Percentiles rank a stretch among this genome's conserved stretches.
These are phyloP conservation scores for Aaosphaeria arxii DNA, from an alignment of 2,329 filamentous ascomycete species.

Conservation along the genomic window DNA sequence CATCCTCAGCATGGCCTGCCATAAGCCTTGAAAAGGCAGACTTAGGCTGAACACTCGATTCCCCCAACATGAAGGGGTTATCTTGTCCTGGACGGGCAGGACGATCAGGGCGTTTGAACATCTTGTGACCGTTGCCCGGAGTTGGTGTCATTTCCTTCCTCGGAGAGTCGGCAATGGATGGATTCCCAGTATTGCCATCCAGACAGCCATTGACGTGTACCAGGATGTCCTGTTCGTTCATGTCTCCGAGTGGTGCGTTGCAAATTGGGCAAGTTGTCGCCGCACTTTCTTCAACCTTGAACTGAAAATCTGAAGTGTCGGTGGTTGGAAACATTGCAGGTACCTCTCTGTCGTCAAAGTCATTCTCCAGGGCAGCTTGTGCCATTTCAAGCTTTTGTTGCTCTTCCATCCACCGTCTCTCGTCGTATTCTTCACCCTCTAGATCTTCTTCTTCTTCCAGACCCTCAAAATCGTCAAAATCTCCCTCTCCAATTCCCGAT, in stretches of 20 bases:
- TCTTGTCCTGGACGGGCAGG: constrained; percentile 76
- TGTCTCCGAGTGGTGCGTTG: constrained; percentile 58
- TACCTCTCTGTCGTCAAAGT: constrained; percentile 55
- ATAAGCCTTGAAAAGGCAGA: constrained; percentile 93
- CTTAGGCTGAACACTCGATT: constrained; percentile 27
- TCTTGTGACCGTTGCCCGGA: constrained; percentile 37
- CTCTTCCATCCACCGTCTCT: constrained; percentile 68
- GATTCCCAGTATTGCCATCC: constrained; percentile 82
- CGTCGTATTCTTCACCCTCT: constrained; percentile 51
- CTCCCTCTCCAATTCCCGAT: constrained; percentile 44
- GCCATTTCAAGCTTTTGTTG: constrained; percentile 57
- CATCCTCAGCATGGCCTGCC: constrained; percentile 85
- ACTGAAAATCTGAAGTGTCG: constrained; percentile 10
- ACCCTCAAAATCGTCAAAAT: constrained; percentile 53
- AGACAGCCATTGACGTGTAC: constrained; percentile 91
- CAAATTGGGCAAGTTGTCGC: constrained; percentile 71
- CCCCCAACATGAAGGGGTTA: constrained; percentile 67
- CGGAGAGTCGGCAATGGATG: constrained; percentile 53
- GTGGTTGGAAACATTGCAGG: constrained; percentile 26
- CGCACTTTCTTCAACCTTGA: constrained; percentile 13
- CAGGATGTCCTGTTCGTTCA: constrained; percentile 62
- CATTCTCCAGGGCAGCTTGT: constrained; percentile 39
- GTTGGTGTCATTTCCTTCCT: constrained; percentile 9
- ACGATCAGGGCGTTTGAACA: constrained; percentile 63
- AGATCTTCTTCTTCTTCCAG: constrained; percentile 61